These are phyloP conservation scores for Pseudogymnoascus sp. DNA, from an alignment of 2,329 filamentous ascomycete species.

Conservation along the genomic window DNA sequence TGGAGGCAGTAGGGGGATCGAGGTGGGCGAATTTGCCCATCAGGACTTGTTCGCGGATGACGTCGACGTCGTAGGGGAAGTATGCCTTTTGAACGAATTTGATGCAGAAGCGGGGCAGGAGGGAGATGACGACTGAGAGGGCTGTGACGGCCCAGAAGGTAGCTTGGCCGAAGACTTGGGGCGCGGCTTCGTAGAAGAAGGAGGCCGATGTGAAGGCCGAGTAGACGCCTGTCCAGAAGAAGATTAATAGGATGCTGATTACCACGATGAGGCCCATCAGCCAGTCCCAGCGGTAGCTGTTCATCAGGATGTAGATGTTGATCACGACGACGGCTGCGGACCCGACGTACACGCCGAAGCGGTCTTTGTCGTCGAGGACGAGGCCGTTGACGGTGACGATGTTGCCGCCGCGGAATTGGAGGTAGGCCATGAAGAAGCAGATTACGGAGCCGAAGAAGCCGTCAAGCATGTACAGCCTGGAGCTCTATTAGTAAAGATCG, in stretches of 20 bases:
- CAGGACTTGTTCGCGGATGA: constrained; percentile 84
- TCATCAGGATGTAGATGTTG: constrained; percentile 91
- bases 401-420: constrained; percentile 63
- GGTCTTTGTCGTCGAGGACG: constrained; percentile 67
- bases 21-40: constrained; percentile 75
- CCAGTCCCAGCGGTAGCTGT: constrained; percentile 98
- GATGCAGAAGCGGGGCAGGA: constrained; percentile 79
- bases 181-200: constrained; percentile 69
- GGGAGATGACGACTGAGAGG: constrained; percentile 69
- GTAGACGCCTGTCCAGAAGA: constrained; percentile 93
- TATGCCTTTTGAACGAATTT: constrained; percentile 92
- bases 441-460: constrained; percentile 92
- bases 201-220: constrained; percentile 36
- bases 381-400: constrained; percentile 65
- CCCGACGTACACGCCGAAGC: constrained; percentile 81
- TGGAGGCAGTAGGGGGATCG: constrained; percentile 23
- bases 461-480: constrained; percentile 85
- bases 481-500: constrained; percentile 15
- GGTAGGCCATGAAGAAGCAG: constrained; percentile 85
- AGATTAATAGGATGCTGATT: constrained; percentile 80
- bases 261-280: constrained; percentile 74
- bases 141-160: constrained; percentile 83
- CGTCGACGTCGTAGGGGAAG: constrained; percentile 86
- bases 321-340: constrained; percentile 79
- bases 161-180: constrained; percentile 70